These are phyloP conservation scores for Eimeria zaria DNA, from an alignment of 169 alveolate genomes.

Conservation along the genomic window DNA sequence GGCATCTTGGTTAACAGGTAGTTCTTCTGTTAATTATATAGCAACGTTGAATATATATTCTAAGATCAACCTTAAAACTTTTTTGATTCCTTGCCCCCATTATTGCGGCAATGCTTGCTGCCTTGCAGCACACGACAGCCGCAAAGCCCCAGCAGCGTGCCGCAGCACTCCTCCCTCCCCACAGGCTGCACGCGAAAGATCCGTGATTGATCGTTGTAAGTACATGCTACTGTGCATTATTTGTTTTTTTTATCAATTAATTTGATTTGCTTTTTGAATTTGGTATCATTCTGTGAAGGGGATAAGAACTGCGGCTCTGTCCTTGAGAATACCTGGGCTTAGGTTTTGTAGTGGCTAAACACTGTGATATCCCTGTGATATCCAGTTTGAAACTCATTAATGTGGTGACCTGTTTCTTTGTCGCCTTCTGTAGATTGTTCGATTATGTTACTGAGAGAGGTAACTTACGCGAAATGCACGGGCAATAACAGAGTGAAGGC, in stretches of 20 bases:
- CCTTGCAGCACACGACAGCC: neutral
- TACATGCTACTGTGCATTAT: neutral
- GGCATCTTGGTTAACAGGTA: neutral
- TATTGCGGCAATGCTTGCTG: neutral
- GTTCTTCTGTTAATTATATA: neutral
- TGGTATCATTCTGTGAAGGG: neutral
- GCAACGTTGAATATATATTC: neutral
- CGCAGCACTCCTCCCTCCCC: slow-evolving; percentile 19
- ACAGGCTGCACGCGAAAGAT: neutral
- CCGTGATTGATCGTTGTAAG: neutral
- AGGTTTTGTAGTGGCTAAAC: neutral
- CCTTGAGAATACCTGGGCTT: neutral
- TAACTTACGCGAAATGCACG: neutral
- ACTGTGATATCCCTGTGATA: too few species aligned
- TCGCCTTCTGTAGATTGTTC: neutral
- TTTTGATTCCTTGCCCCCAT: neutral
- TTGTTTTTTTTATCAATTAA: neutral
- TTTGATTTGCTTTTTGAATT: neutral
- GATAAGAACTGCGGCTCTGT: neutral
- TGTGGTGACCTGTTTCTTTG: neutral
- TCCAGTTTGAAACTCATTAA: neutral
- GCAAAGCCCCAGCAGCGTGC: neutral
- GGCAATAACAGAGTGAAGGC: neutral
- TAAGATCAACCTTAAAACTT: neutral
- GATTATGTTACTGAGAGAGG: neutral